A percentile compares a stretch with the other conserved stretches of the same genome.
Conservation (phyloP, 1,139 yeast genomes). For the Lodderomyces parapsilosis region DNA sequence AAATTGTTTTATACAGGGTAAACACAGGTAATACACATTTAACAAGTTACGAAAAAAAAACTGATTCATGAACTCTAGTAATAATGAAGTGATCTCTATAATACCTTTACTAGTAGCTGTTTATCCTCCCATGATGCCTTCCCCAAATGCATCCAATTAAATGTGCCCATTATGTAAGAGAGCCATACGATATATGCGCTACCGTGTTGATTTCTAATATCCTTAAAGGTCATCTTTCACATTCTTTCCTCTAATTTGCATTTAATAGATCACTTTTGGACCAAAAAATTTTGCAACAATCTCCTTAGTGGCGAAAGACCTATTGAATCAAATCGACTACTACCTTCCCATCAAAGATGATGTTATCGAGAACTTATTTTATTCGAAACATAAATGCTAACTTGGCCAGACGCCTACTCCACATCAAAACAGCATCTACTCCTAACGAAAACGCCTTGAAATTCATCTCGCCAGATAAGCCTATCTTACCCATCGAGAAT, state of each 20-base stretch:
- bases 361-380: not conserved
- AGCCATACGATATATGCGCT: not conserved
- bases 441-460: conserved; percentile 93
- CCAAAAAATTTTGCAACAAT: not conserved
- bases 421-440: conserved; percentile 53
- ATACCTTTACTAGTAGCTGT: too few relatives aligned
- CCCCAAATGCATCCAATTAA: not conserved
- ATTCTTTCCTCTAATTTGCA: not conserved
- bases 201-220: not conserved
- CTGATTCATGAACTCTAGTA: too few relatives aligned
- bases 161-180: not conserved
- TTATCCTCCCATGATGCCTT: too few relatives aligned
- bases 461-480: conserved; percentile 55
- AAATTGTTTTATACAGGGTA: not conserved
- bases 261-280: not conserved
- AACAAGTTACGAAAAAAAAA: not conserved
- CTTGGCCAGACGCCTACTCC: conserved; percentile 2
- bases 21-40: not conserved
- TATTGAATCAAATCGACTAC: too few relatives aligned
- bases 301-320: not conserved
- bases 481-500: conserved; percentile 63
- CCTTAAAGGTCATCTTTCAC: conserved; percentile 1
- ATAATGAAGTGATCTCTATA: too few relatives aligned
- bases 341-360: not conserved
- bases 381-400: not conserved